Conservation (phyloP, 2,329 filamentous ascomycete species). For the Acrodontium crateriforme region DNA sequence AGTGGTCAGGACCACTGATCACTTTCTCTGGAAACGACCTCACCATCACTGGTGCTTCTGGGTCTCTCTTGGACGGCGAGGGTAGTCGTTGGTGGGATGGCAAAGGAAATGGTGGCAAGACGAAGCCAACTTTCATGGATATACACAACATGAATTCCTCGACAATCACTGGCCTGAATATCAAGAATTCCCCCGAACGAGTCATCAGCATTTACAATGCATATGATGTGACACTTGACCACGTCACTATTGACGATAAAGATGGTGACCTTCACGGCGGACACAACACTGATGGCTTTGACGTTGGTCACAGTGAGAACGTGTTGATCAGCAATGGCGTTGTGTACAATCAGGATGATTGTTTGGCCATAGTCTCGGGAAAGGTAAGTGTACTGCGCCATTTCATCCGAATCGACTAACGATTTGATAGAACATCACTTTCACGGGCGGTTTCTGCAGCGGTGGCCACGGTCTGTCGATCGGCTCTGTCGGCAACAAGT, state of each 20-base stretch:
- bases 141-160: conserved; percentile 40
- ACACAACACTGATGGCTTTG: conserved; percentile 21
- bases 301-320: conserved; percentile 12
- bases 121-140: conserved; percentile 52
- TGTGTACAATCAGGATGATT: conserved; percentile 20
- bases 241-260: conserved; percentile 43
- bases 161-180: conserved; percentile 35
- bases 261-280: conserved; percentile 31
- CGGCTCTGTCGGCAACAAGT: conserved; percentile 40
- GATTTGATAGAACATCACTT: conserved; percentile 12
- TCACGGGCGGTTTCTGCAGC: conserved; percentile 30
- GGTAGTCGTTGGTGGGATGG: conserved; percentile 49
- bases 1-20: conserved; percentile 52
- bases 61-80: conserved; percentile 41
- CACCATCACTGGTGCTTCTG: conserved; percentile 38
- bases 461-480: conserved; percentile 43
- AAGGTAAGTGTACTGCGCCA: conserved; percentile 27
- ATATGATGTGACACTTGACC: conserved; percentile 32
- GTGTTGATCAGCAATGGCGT: conserved; percentile 14
- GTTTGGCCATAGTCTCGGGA: conserved; percentile 21
- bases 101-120: conserved; percentile 47
- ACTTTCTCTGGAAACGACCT: conserved; percentile 44
- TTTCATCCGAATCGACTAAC: too few species aligned
- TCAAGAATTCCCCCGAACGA: conserved; percentile 44
- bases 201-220: conserved; percentile 34